Evolutionary conservation across 2,329 filamentous ascomycete species (phyloP).

Genomic region (Apiospora arundinis): DNA sequence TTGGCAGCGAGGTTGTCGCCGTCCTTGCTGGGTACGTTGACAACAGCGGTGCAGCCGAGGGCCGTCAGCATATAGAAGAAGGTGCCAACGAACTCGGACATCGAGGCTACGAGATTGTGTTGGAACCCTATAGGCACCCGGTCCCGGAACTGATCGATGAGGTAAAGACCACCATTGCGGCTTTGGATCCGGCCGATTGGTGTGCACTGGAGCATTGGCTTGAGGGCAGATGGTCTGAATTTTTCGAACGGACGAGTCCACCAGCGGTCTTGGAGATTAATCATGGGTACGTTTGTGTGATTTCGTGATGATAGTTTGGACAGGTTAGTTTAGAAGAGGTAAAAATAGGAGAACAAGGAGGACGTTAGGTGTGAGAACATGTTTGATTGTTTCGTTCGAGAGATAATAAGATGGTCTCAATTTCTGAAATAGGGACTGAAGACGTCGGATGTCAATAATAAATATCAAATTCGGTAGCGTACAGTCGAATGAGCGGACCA

Average conservation of each 20-base stretch:
- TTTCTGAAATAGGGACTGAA: not conserved
- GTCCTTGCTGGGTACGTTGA: not conserved
- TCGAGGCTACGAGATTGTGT: not conserved
- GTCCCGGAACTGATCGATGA: slow-evolving; percentile 20
- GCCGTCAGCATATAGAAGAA: slow-evolving; percentile 21
- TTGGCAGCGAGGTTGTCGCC: slow-evolving; percentile 3
- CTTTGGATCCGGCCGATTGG: not conserved
- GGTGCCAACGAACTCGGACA: slow-evolving; percentile 22
- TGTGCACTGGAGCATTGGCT: not conserved
- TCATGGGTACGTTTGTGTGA: not conserved
- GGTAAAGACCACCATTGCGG: slow-evolving; percentile 3
- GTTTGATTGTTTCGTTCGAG: not conserved
- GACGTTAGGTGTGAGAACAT: not conserved
- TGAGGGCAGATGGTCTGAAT: not conserved
- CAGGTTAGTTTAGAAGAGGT: not conserved
- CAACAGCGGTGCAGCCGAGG: slow-evolving; percentile 19
- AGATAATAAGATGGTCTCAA: not conserved
- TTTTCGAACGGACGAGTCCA: not conserved
- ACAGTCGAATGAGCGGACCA: not conserved
- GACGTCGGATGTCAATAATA: not conserved
- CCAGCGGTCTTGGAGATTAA: not conserved
- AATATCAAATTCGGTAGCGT: not conserved
- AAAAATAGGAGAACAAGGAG: no score
- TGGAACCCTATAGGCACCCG: slow-evolving; percentile 5
- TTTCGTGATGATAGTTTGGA: not conserved